Evolutionary conservation across 345 rosid genomes (phyloP), one percentile per base, ranked within the genome.

Genomic region (Citrus cavaleriei): DNA sequence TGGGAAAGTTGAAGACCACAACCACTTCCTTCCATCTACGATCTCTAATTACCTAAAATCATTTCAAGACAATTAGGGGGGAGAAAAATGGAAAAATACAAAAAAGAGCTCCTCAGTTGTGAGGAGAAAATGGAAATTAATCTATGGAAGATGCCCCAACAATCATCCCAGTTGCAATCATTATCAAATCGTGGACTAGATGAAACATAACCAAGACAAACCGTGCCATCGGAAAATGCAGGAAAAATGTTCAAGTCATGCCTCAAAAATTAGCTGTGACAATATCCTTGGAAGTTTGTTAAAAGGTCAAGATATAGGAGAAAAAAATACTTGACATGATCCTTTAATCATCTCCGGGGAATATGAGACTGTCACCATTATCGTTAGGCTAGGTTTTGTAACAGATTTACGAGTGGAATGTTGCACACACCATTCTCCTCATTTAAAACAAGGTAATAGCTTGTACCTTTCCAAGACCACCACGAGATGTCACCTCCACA

Each of bases 11-110:
- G 88, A 93, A 93, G 66, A 79, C 87, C 74, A 73, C 78, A 32
- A 88, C 84, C 87, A 95, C 98, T 83, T 95, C 98, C 86, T 90
- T 95, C 98, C 99, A 95, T 89, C 59, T 91, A 18, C 93, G 93
- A 78, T 93, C 93, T 78, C 77, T 82, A 60, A 93, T 69, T 51
- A 95, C 93, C 98, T 95, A 80, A 24, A 70, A 74, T 28, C 68
- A 81, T 49, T 73, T 70, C 51, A 85, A 69, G 69, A 70, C 27
- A 78, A 73, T 59, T 60, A 30, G 70, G 46, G 69, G n/a, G 18
- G 18, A 60, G 13, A 22, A 22, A 40, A n/a, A 54, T 62, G n/a
- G 8, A 25, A 60, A 21, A 25, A 22, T 35, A n/a, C 21, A 18
- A 58, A 67, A 38, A 2, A 68, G 21, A n/a, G 22, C 19, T 42